Evolutionary conservation across 2,329 filamentous ascomycete species (phyloP).

Genomic region (Arthrobotrys pseudoclavata): DNA sequence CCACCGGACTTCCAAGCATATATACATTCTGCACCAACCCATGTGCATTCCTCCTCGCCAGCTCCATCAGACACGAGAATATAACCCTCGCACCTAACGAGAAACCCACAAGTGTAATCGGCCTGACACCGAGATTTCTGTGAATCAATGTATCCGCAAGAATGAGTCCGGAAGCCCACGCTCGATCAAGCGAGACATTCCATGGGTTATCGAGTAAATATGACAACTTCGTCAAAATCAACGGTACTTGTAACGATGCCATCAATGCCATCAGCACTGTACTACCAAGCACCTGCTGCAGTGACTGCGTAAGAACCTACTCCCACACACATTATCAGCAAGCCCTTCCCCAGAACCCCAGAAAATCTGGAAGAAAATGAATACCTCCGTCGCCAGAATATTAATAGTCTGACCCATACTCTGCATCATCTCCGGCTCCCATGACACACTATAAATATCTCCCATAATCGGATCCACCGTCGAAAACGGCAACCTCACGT

Average conservation of each 20-base stretch:
- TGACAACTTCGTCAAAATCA: conserved; percentile 76
- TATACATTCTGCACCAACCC: conserved; percentile 87
- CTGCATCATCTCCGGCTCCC: conserved; percentile 97
- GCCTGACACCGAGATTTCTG: conserved; percentile 82
- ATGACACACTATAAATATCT: conserved; percentile 94
- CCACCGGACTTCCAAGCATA: conserved; percentile 82
- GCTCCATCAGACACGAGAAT: conserved; percentile 81
- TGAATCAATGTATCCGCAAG: conserved; percentile 87
- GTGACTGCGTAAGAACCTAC: conserved; percentile 79
- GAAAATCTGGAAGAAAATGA: conserved; percentile 61
- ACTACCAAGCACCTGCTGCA: conserved; percentile 82
- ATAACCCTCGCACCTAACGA: conserved; percentile 86
- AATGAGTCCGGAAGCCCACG: conserved; percentile 83
- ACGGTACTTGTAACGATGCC: conserved; percentile 75
- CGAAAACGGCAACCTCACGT: conserved; percentile 93
- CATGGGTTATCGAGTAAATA: conserved; percentile 85
- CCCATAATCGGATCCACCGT: conserved; percentile 98
- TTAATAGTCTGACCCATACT: conserved; percentile 99
- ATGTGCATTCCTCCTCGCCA: conserved; percentile 84
- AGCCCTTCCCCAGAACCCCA: not conserved
- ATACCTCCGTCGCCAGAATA: conserved; percentile 94
- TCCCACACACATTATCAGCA: conserved; percentile 64
- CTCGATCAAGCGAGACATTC: conserved; percentile 79
- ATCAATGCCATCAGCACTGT: conserved; percentile 80
- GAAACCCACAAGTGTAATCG: conserved; percentile 84